Conservation (phyloP, 2,329 filamentous ascomycete genomes). For the Onygenales sp. region DNA sequence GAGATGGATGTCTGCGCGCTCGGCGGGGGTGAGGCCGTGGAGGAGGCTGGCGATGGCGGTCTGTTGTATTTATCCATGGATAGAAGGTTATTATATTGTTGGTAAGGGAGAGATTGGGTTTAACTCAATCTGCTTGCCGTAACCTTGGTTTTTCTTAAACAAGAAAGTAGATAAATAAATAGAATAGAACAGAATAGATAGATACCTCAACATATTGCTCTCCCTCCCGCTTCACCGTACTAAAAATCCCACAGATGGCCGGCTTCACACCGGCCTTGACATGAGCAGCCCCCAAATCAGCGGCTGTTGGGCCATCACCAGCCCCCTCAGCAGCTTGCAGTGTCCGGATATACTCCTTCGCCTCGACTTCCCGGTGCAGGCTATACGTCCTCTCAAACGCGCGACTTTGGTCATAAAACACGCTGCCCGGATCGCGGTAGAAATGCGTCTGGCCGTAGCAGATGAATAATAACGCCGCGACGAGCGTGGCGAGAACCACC, state of each 20-base stretch:
- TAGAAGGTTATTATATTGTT: no score
- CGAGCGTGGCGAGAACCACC: neutral
- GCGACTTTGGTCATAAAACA: conserved; percentile 10
- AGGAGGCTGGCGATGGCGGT: conserved; percentile 13
- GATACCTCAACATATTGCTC: conserved; percentile 11
- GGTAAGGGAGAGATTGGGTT: no score
- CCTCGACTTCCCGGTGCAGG: conserved; percentile 7
- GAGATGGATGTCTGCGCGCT: conserved; percentile 13
- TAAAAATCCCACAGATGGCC: conserved; percentile 9
- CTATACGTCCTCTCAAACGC: conserved; percentile 13
- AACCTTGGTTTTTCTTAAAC: no score
- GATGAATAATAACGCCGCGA: neutral
- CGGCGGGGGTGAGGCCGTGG: conserved; percentile 12
- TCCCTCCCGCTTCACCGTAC: conserved; percentile 9
- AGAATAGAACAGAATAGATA: no score
- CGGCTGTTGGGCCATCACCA: no score
- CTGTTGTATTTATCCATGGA: neutral
- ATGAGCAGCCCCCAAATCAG: no score
- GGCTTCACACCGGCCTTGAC: neutral
- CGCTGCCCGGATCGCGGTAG: conserved; percentile 13
- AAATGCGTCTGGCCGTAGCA: conserved; percentile 7
- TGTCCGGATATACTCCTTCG: conserved; percentile 5
- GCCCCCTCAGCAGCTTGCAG: neutral
- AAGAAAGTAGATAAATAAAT: no score
- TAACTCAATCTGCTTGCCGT: no score